These are phyloP conservation scores for Quercus suber DNA, from an alignment of 306 rosid genomes.

Conservation along the genomic window DNA sequence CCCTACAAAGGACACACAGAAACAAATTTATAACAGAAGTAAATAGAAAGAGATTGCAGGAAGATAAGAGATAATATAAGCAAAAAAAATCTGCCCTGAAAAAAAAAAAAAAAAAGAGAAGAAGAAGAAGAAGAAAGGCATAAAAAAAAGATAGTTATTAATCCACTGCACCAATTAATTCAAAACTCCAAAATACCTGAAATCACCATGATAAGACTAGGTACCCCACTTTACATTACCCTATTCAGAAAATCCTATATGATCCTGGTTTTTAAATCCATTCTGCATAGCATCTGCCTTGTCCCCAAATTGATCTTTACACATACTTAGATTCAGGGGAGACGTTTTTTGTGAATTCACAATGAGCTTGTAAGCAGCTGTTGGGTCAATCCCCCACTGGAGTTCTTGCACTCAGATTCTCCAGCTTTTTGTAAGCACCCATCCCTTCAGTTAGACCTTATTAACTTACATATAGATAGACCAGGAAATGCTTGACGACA, in stretches of 20 bases:
- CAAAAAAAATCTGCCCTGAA: background rate
- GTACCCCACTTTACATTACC: background rate
- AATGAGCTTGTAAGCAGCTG: conserved; percentile 6
- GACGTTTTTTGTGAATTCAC: conserved; percentile 7
- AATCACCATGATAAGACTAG: background rate
- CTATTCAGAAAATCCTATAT: background rate
- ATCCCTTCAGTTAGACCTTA: background rate
- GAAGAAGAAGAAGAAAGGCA: background rate
- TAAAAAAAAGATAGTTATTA: background rate
- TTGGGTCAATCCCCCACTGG: background rate
- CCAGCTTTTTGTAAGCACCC: background rate
- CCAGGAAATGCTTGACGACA: background rate
- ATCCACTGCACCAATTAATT: background rate
- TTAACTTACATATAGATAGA: background rate
- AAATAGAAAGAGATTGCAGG: background rate
- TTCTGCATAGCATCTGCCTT: background rate
- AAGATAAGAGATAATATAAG: too few relatives aligned
- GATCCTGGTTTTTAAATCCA: background rate
- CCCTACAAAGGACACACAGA: conserved; percentile 48
- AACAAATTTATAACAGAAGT: conserved; percentile 5
- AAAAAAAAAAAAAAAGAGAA: too few relatives aligned
- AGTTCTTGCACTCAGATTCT: background rate
- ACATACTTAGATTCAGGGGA: conserved; percentile 5
- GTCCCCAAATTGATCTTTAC: background rate
- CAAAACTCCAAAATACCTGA: background rate